Conservation (phyloP, 1,284 basidiomycete genomes). For the Rhodofomes roseus region DNA sequence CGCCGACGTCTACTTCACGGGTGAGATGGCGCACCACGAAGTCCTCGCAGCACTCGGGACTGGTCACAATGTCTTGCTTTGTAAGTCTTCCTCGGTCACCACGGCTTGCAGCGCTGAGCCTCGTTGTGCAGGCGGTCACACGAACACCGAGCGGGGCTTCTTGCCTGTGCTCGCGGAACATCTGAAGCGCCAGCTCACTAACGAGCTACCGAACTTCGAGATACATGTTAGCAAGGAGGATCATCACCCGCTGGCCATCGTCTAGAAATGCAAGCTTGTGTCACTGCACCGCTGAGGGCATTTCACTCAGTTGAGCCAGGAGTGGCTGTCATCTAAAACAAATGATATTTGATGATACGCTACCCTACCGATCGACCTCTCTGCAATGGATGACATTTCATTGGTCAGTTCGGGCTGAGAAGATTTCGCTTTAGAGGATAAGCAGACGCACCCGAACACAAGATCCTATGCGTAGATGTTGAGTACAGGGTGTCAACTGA, state of each 20-base stretch:
- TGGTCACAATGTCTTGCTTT: conserved; percentile 77
- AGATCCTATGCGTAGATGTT: conserved; percentile 41
- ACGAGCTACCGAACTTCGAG: conserved; percentile 30
- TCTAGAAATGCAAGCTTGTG: not conserved
- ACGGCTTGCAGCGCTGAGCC: not conserved
- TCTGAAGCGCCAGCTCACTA: conserved; percentile 49
- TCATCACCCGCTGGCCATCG: conserved; percentile 49
- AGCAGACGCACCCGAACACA: conserved; percentile 70
- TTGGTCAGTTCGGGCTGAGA: not conserved
- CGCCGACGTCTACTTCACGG: conserved; percentile 85
- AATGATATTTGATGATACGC: conserved; percentile 10
- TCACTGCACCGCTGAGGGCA: not conserved
- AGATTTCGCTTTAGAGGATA: not conserved
- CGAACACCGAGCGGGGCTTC: conserved; percentile 88
- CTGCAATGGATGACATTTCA: conserved; percentile 20
- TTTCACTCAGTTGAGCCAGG: not conserved
- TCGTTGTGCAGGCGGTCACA: conserved; percentile 41
- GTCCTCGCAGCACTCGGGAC: conserved; percentile 72
- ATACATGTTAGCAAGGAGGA: conserved; percentile 56
- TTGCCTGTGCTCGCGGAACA: conserved; percentile 66
- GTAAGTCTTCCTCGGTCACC: conserved; percentile 34
- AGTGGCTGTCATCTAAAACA: not conserved
- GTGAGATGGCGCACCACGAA: conserved; percentile 91
- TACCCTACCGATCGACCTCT: conserved; percentile 40
- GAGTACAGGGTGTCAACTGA: conserved; percentile 15